Conservation (phyloP, 768 basidiomycete genomes). For the Bullera alba region DNA sequence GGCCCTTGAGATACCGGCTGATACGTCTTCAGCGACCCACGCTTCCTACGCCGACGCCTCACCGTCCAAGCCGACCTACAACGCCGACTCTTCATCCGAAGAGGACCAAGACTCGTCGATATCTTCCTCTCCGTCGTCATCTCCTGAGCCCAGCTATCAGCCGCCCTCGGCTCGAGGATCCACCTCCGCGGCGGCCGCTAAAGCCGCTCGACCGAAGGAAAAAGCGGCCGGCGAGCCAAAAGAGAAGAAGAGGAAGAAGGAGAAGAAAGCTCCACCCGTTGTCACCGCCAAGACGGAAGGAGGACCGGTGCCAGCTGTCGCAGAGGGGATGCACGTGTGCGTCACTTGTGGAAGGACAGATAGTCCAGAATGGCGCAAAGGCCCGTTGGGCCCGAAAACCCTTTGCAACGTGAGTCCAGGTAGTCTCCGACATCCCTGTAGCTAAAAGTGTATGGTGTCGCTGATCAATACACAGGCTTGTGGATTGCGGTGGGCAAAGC, state of each 20-base stretch:
- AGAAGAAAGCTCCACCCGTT: constrained; percentile 7
- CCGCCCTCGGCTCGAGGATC: background rate
- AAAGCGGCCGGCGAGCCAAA: background rate
- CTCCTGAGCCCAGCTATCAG: constrained; percentile 4
- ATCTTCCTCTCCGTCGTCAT: constrained; percentile 11
- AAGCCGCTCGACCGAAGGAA: constrained; percentile 7
- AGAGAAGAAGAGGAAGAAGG: constrained; percentile 16
- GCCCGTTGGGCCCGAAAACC: constrained; percentile 93
- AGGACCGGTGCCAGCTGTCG: constrained; percentile 1
- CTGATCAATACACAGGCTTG: constrained; percentile 54
- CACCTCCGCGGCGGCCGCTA: background rate
- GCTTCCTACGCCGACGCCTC: background rate
- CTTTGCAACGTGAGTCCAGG: constrained; percentile 67
- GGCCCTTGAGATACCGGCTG: background rate
- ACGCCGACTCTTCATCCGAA: constrained; percentile 12
- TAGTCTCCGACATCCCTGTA: no score
- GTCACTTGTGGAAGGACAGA: constrained; percentile 89
- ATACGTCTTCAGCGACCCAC: constrained; percentile 9
- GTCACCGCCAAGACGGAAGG: background rate
- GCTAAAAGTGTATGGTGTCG: no score
- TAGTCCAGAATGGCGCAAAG: constrained; percentile 97
- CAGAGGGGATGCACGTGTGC: constrained; percentile 64
- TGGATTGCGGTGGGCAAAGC: constrained; percentile 87
- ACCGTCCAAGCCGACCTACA: constrained; percentile 1
- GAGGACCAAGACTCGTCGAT: background rate